Evolutionary conservation across 1,284 basidiomycete genomes (phyloP).

Genomic region (Schizopora paradoxa): DNA sequence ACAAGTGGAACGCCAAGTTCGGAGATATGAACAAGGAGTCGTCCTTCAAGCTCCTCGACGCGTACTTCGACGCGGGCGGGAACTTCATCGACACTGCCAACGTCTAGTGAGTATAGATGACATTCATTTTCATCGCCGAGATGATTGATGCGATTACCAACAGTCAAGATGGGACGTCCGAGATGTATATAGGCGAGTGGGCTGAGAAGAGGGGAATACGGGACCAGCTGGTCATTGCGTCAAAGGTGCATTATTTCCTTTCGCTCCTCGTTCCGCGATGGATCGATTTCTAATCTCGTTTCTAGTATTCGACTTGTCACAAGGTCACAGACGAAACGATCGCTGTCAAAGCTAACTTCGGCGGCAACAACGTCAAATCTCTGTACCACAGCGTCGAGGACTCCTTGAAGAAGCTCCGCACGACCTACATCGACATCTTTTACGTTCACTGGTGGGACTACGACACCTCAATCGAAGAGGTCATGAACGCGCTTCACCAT

Average conservation of each 20-base stretch:
- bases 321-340: conserved; percentile 21
- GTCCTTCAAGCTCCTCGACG: conserved; percentile 37
- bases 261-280: conserved; percentile 16
- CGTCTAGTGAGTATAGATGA: conserved; percentile 10
- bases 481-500: conserved; percentile 40
- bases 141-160: background rate
- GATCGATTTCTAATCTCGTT: conserved; percentile 25
- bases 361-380: conserved; percentile 32
- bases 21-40: conserved; percentile 32
- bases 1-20: conserved; percentile 35
- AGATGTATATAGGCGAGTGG: conserved; percentile 44
- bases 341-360: conserved; percentile 27
- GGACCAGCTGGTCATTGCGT: conserved; percentile 42
- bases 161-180: conserved; percentile 37
- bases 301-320: conserved; percentile 31
- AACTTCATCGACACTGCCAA: conserved; percentile 26
- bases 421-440: conserved; percentile 31
- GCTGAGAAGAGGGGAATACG: conserved; percentile 35
- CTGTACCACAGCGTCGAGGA: conserved; percentile 28
- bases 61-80: conserved; percentile 34
- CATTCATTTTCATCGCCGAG: background rate
- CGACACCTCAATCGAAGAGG: conserved; percentile 35
- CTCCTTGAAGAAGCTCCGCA: conserved; percentile 38
- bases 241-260: conserved; percentile 30
- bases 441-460: conserved; percentile 36